These are phyloP conservation scores for Fusarium stilboides DNA, from an alignment of 2,329 filamentous ascomycete genomes.

Conservation along the genomic window DNA sequence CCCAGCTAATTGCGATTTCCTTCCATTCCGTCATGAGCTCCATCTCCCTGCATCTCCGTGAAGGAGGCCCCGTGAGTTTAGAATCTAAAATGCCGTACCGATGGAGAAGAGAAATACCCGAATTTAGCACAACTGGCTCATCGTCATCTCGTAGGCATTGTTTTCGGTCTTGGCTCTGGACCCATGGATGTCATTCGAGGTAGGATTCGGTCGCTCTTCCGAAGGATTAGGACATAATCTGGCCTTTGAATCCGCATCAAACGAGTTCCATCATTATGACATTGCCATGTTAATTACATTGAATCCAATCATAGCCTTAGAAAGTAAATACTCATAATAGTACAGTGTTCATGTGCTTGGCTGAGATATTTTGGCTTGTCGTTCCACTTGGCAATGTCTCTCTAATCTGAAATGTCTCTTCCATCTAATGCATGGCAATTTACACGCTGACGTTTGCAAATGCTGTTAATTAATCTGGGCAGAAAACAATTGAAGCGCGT, in stretches of 20 bases:
- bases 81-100: constrained; percentile 19
- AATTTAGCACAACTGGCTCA: constrained; percentile 35
- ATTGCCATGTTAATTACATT: constrained; percentile 22
- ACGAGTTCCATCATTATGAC: constrained; percentile 5
- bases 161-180: constrained; percentile 11
- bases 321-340: constrained; percentile 2
- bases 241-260: constrained; percentile 18
- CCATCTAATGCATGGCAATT: constrained; percentile 26
- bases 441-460: constrained; percentile 10
- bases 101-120: constrained; percentile 24
- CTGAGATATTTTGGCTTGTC: constrained; percentile 1
- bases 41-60: constrained; percentile 39
- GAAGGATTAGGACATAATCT: constrained; percentile 24
- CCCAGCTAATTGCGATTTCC: constrained; percentile 45
- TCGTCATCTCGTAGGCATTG: constrained; percentile 41
- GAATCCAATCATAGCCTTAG: background rate
- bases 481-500: constrained; percentile 11
- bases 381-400: constrained; percentile 13
- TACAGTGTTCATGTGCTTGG: background rate
- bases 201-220: constrained; percentile 38
- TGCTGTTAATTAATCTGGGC: constrained; percentile 14
- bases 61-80: constrained; percentile 34
- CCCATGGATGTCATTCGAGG: constrained; percentile 25
- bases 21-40: constrained; percentile 39
- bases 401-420: constrained; percentile 13